Percentiles rank a stretch among this genome's conserved stretches.
Evolutionary conservation across 352 stramenopile species (phyloP).

Genomic region (Globisporangium middletonii): DNA sequence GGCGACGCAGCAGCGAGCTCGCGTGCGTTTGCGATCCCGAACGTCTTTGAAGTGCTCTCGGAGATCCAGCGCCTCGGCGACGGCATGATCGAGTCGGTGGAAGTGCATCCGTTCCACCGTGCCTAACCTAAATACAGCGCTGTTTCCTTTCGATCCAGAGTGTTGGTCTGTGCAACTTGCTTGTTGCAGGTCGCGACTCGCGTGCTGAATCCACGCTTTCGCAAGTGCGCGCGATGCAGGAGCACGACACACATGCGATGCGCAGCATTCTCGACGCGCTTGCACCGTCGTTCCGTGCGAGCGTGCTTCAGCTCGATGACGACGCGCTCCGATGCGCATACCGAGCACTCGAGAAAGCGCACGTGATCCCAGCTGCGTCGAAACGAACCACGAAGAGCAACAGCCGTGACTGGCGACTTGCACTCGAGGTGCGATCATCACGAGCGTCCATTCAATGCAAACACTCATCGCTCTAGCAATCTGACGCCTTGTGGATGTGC

Average conservation of each 20-base stretch:
- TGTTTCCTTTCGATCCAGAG: neutral
- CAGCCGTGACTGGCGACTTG: neutral
- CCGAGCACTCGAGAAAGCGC: neutral
- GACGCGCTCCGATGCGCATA: neutral
- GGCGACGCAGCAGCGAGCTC: slow-evolving; percentile 9
- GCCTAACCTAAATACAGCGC: neutral
- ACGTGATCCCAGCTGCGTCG: neutral
- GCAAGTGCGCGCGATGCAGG: neutral
- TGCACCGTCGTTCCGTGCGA: neutral
- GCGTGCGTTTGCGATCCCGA: slow-evolving; percentile 52
- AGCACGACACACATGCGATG: neutral
- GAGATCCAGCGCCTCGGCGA: slow-evolving; percentile 68
- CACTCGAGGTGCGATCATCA: neutral
- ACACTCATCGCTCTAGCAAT: neutral
- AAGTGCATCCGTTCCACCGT: slow-evolving; percentile 44
- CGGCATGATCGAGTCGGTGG: slow-evolving; percentile 47
- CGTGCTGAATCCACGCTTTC: too few relatives aligned
- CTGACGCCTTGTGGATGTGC: neutral
- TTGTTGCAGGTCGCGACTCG: too few relatives aligned
- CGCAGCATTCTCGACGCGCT: neutral
- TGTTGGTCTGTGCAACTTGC: too few relatives aligned
- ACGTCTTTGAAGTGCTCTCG: slow-evolving; percentile 70
- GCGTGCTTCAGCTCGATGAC: slow-evolving; percentile 1
- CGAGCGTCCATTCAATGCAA: neutral
- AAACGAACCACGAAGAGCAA: neutral